phyloP scores from a whole-genome alignment of 768 basidiomycete genomes.

The Suillus plorans region DNA sequence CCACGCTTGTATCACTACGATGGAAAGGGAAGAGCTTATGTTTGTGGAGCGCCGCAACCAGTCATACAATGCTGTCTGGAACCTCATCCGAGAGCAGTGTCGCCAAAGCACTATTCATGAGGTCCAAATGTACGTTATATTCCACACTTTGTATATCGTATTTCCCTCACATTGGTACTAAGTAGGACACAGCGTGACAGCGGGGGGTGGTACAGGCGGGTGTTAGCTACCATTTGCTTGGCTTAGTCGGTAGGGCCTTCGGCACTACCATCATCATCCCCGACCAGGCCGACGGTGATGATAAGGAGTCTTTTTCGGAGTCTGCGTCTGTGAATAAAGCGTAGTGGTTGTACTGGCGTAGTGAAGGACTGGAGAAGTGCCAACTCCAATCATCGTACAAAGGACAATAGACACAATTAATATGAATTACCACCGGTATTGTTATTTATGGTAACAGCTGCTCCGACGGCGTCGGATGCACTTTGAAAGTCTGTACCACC shows the following conservation, averaged over 20 bases:
- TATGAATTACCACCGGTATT: neutral
- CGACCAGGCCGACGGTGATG: too few species aligned
- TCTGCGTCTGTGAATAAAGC: neutral
- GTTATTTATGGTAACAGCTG: neutral
- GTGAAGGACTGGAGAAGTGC: neutral
- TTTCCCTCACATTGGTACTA: too few species aligned
- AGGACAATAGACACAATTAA: neutral
- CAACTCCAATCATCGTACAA: neutral
- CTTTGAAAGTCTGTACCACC: too few species aligned
- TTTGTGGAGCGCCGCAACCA: neutral
- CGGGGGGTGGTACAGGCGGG: too few species aligned
- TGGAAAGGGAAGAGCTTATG: too few species aligned
- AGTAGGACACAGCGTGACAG: too few species aligned
- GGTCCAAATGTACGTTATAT: too few species aligned
- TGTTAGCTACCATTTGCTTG: too few species aligned
- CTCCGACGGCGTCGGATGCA: neutral
- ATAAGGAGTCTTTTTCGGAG: too few species aligned
- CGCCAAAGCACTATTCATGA: neutral
- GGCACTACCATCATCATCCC: too few species aligned
- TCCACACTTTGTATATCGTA: too few species aligned
- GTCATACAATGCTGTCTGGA: constrained; percentile 23
- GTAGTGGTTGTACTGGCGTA: neutral
- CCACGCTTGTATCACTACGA: neutral
- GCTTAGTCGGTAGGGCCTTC: too few species aligned
- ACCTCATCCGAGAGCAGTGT: neutral